phyloP scores from a whole-genome alignment of 2,329 filamentous ascomycete species.

The Aureobasidium melanogenum region DNA sequence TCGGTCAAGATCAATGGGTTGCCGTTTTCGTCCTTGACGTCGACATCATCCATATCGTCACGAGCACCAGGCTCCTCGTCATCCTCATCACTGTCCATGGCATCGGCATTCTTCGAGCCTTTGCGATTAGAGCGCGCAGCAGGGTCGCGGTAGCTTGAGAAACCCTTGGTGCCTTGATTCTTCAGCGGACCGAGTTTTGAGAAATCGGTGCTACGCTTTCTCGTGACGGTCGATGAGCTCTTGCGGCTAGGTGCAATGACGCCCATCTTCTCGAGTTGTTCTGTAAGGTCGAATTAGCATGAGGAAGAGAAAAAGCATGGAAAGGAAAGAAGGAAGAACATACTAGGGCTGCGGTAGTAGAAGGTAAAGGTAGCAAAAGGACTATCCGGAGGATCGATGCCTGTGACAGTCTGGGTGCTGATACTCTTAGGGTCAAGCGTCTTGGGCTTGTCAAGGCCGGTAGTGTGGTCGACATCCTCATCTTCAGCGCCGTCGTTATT shows the following conservation, averaged over 20 bases:
- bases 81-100: constrained; percentile 69
- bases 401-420: constrained; percentile 97
- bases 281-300: constrained; percentile 37
- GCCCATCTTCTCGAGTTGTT: constrained; percentile 94
- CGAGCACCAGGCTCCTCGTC: constrained; percentile 54
- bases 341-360: constrained; percentile 91
- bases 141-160: constrained; percentile 64
- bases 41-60: constrained; percentile 50
- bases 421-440: constrained; percentile 93
- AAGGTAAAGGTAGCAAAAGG: constrained; percentile 97
- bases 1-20: constrained; percentile 48
- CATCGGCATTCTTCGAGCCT: constrained; percentile 35
- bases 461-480: constrained; percentile 88
- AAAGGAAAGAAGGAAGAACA: constrained; percentile 32
- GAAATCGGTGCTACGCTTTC: constrained; percentile 80
- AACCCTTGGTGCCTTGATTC: constrained; percentile 73
- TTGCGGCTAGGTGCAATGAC: constrained; percentile 59
- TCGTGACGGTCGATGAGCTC: constrained; percentile 42
- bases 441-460: constrained; percentile 95
- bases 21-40: constrained; percentile 56
- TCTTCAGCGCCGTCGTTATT: constrained; percentile 46
- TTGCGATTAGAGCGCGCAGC: constrained; percentile 47
- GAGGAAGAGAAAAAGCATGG: not conserved
- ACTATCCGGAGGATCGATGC: constrained; percentile 90
- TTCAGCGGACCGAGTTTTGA: constrained; percentile 77